Base-by-base conservation (phyloP, 495 filamentous ascomycete species). In the Cenococcum geophilum region DNA sequence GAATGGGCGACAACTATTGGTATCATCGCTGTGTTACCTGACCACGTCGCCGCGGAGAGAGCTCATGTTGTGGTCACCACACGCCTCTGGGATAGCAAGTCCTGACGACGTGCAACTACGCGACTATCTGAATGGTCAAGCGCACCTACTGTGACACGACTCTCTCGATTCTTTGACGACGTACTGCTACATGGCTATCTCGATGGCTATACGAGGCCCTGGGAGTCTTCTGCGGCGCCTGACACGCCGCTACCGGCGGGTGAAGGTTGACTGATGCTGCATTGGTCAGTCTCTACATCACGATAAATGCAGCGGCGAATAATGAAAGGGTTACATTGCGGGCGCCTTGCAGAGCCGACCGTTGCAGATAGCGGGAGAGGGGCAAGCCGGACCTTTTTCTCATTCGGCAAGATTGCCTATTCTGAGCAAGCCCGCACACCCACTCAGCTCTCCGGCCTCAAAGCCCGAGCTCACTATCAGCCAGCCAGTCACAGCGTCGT, bases 11-110 rank as follows among this genome's bases (percentile, higher is more conserved):
- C 27, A 37, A 4, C 14, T 56, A 32, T 21, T 43, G 54, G 54
- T 56, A 25, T n/a, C 18, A 56, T 36, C 25, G 32, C 22, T 56
- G 54, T 56, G 54, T 56, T 56, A 56, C 54, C 25, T 37, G 54
- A 56, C 54, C 54, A 56, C 37, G 34, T 56, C 54, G 34, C 54
- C 20, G 20, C 8, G 25, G 34, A n/a, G 20, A 37, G 23, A 37
- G 54, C 54, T 56, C 32, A 56, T 56, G 54, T 18, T 56, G 54
- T 40, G 54, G 54, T 36, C 37, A 56, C 54, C 21, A 18, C 37
- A 40, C 34, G 12, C 34, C 37, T 56, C 5, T 45, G 40, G 18
- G 40, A 45, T 18, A 16, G 40, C 11, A 45, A 18, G 14, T 16
- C 4, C 12, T 45, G 40, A 52, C 49, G 16, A 27, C 21, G 21